Evolutionary conservation across 129 eudicot genomes (phyloP), one percentile per base, ranked within the genome.

Genomic region (Lactuca saligna): DNA sequence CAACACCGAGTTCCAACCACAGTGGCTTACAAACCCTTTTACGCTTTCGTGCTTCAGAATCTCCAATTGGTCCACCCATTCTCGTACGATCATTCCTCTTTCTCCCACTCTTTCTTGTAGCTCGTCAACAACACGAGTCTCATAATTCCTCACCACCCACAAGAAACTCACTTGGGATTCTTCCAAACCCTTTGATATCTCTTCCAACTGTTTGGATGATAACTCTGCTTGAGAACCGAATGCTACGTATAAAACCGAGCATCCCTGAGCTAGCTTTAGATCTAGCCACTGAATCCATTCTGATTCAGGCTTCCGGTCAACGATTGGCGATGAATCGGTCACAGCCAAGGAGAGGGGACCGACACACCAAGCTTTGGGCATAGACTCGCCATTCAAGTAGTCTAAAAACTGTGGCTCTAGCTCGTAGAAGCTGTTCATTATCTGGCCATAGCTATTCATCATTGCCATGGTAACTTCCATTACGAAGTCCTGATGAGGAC

Each of bases 241-340:
- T 5, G 87, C 89, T 4, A 84, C 70, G 33, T 87, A 87, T 6
- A 84, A 51, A 32, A 84, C 90, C 0, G 76, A 32, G 31, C 61
- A 20, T 16, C 83, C 82, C 10, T 75, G 65, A 3, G 31, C 58
- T 56, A 74, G 74, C 44, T 55, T 84, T 17, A 35, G 15, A 60
- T 87, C 85, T 2, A 87, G 80, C 95, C 95, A 87, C 3, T 53
- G 20, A 5, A 84, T 67, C 90, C 90, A 87, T 17, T 31, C 7
- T 0, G 85, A 72, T 39, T 62, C 66, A 3, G 54, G 31, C 4
- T 50, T 25, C 34, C 3, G 6, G 10, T 31, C 17, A 2, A 4
- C 44, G 1, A 32, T 42, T 76, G 69, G 5, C 65, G 76, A 4
- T 80, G 44, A 61, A 85, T 39, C 8, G 8, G 44, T 9, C 56